phyloP scores from a whole-genome alignment of 2,329 filamentous ascomycete genomes.

The Arthrobotrys megalospora region DNA sequence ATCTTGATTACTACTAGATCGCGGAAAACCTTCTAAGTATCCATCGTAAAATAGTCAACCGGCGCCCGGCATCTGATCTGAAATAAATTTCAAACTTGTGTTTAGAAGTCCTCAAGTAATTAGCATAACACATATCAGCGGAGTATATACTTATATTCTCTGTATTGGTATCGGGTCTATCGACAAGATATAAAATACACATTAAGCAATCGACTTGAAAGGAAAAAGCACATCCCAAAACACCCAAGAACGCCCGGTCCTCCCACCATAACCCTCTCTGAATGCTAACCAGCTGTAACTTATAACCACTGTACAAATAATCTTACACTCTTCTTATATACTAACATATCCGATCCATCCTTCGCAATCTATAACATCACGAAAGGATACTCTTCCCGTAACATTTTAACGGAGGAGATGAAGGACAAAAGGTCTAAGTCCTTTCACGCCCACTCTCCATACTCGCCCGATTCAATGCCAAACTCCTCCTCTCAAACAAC shows the following conservation, averaged over 20 bases:
- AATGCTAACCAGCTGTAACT: neutral
- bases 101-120: no score
- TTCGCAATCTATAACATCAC: neutral
- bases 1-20: no score
- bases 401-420: neutral
- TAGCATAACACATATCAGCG: no score
- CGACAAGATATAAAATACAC: slow-evolving; percentile 4
- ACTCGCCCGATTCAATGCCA: slow-evolving; percentile 47
- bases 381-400: no score
- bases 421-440: neutral
- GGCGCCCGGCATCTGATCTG: no score
- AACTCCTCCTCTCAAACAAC: slow-evolving; percentile 44
- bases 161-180: neutral
- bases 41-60: no score
- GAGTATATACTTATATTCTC: neutral
- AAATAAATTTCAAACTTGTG: no score
- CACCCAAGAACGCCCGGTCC: neutral
- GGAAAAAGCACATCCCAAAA: neutral
- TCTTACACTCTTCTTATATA: neutral
- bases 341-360: neutral
- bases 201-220: neutral
- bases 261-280: neutral
- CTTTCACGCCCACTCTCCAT: slow-evolving; percentile 37
- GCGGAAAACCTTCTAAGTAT: no score
- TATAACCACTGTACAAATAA: neutral